Percentiles rank a stretch among this genome's conserved stretches.
Conservation (phyloP, 805 yeast genomes). For the Jamesozyma hellenica region DNA sequence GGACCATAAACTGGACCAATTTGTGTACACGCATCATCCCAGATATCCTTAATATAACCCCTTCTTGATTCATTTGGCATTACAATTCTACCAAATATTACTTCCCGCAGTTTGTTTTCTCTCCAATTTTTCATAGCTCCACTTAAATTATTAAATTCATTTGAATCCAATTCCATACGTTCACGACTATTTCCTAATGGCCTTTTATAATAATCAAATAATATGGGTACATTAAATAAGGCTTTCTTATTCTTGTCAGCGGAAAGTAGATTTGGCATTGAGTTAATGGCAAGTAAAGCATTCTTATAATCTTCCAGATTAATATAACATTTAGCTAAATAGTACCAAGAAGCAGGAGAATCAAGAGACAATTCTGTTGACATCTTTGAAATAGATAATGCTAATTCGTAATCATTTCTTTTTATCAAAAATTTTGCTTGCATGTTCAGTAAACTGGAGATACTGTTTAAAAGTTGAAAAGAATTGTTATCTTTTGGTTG, state of each 20-base stretch:
- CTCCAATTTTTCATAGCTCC: conserved; percentile 16
- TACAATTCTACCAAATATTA: conserved; percentile 24
- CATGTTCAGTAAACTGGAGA: conserved; percentile 20
- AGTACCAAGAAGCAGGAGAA: conserved; percentile 24
- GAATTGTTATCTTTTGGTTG: conserved; percentile 14
- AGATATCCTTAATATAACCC: conserved; percentile 18
- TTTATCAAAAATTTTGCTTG: conserved; percentile 21
- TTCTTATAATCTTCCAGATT: conserved; percentile 13
- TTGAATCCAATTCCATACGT: conserved; percentile 13
- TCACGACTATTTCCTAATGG: conserved; percentile 17
- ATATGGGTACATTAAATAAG: conserved; percentile 8
- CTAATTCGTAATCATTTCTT: conserved; percentile 20
- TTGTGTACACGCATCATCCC: conserved; percentile 19
- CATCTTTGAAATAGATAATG: conserved; percentile 18
- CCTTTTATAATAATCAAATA: conserved; percentile 17
- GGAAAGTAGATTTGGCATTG: conserved; percentile 23
- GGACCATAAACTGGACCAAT: conserved; percentile 29
- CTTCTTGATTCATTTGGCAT: conserved; percentile 21
- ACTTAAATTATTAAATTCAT: conserved; percentile 19
- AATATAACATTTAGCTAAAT: conserved; percentile 23
- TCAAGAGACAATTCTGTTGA: conserved; percentile 24
- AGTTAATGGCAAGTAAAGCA: conserved; percentile 25
- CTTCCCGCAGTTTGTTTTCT: conserved; percentile 18
- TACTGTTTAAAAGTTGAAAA: conserved; percentile 17
- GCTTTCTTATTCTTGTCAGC: conserved; percentile 19